Evolutionary conservation across 2,329 filamentous ascomycete genomes (phyloP).

Genomic region (Fusarium sp.): DNA sequence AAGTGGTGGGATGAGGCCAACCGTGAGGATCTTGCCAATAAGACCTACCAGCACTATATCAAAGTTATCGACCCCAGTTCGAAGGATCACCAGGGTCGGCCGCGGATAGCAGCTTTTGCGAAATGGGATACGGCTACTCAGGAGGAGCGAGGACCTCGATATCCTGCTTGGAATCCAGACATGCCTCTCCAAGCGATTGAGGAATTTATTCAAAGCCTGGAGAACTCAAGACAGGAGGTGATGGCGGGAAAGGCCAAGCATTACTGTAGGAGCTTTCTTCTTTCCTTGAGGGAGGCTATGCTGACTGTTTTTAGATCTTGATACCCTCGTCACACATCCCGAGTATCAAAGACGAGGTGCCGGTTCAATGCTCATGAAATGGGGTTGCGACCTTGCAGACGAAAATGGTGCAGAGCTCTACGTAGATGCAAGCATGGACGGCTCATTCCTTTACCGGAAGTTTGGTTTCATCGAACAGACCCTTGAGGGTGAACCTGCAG

Average conservation of each 20-base stretch:
- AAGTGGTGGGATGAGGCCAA: conserved; percentile 19
- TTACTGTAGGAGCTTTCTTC: neutral
- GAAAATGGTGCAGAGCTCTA: conserved; percentile 24
- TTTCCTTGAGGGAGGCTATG: neutral
- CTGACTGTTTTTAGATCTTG: conserved; percentile 15
- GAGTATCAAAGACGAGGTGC: conserved; percentile 31
- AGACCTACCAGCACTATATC: conserved; percentile 11
- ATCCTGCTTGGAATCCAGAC: conserved; percentile 9
- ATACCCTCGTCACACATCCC: conserved; percentile 33
- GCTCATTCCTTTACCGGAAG: conserved; percentile 1
- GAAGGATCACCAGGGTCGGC: conserved; percentile 4
- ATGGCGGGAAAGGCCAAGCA: neutral
- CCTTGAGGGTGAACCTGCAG: neutral
- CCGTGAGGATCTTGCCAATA: conserved; percentile 7
- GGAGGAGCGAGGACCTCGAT: conserved; percentile 5
- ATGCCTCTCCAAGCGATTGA: conserved; percentile 7
- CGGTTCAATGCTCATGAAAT: conserved; percentile 28
- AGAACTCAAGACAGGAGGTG: neutral
- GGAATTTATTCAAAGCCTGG: conserved; percentile 2
- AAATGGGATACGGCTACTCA: conserved; percentile 9
- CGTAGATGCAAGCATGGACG: conserved; percentile 27
- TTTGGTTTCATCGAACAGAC: conserved; percentile 3
- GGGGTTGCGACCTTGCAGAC: conserved; percentile 33
- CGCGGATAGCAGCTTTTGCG: conserved; percentile 9
- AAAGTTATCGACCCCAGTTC: conserved; percentile 6